Evolutionary conservation across 2,329 filamentous ascomycete species (phyloP), one percentile per base, ranked within the genome.

Genomic region (Ophiobolus disseminans): DNA sequence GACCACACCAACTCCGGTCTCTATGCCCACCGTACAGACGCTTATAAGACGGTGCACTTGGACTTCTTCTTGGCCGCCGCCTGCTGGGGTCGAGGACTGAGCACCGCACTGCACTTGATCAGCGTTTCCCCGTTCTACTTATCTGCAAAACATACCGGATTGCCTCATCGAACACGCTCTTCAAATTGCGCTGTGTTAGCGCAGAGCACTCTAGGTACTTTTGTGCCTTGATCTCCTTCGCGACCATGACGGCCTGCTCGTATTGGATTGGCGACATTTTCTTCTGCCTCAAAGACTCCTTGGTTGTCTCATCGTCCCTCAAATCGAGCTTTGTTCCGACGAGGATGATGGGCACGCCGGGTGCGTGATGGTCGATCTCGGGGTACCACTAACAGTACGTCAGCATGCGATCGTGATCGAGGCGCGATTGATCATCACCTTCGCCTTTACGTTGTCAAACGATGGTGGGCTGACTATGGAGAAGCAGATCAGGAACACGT

Each of bases 191-290:
- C 80, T 97, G 94, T 28, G 94, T 99, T 62, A 99, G 80, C 38
- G 94, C 94, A 42, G 94, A 97, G 79, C 94, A 99, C 78, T 99
- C 94, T 32, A 97, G 83, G 77, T 99, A 99, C 79, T 97, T 97
- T 78, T 94, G 90, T 36, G 94, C 93, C 72, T 86, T 88, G 76
- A 99, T 97, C 68, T 97, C 92, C 79, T 95, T 95, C 55, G 91
- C 91, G 57, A 93, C 89, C 58, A 87, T 79, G 56, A 96, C 82
- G 30, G 91, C 94, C 76, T 96, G 90, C 74, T 96, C 91, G 75
- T 96, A 97, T 44, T 90, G 88, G 52, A 97, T 92, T n/a, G 94
- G 91, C 65, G 94, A 89, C 92, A 96, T 97, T 75, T 92, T 89
- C 83, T 96, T 94, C 73, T 90, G 84, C 62, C 90, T 85, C 65